Evolutionary conservation across 2,329 filamentous ascomycete species (phyloP).

Genomic region (Cladorrhinum sp.): DNA sequence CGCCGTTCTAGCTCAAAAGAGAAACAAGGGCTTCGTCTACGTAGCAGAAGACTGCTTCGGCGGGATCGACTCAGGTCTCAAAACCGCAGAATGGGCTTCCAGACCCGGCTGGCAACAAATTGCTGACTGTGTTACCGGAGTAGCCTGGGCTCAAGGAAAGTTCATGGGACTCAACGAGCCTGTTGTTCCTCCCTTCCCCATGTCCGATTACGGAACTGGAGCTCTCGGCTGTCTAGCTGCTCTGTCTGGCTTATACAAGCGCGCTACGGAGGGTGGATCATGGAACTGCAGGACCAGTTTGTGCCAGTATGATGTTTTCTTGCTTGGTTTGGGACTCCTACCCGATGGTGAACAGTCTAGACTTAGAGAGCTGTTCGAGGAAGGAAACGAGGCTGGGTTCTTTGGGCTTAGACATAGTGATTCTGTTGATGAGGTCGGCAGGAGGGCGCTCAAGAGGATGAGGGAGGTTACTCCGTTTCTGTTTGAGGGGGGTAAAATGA

Average conservation of each 20-base stretch:
- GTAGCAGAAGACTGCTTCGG: conserved; percentile 73
- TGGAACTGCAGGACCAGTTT: conserved; percentile 64
- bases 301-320: conserved; percentile 65
- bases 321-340: conserved; percentile 60
- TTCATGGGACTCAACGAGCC: conserved; percentile 62
- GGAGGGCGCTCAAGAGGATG: conserved; percentile 55
- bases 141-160: conserved; percentile 60
- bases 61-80: conserved; percentile 42
- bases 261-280: conserved; percentile 61
- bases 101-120: conserved; percentile 72
- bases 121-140: conserved; percentile 61
- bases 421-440: conserved; percentile 64
- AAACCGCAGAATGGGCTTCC: conserved; percentile 53
- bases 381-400: conserved; percentile 45
- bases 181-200: conserved; percentile 63
- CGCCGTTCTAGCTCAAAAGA: conserved; percentile 47
- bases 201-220: conserved; percentile 67
- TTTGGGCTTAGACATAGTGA: conserved; percentile 57
- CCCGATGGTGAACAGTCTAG: conserved; percentile 49
- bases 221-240: conserved; percentile 69
- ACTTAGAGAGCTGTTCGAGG: conserved; percentile 41
- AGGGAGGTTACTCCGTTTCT: conserved; percentile 50
- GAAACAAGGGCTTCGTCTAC: conserved; percentile 63
- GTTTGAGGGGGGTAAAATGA: conserved; percentile 43
- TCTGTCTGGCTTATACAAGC: conserved; percentile 59